phyloP scores from a whole-genome alignment of 495 filamentous ascomycete species.

The Neurospora hispaniola region DNA sequence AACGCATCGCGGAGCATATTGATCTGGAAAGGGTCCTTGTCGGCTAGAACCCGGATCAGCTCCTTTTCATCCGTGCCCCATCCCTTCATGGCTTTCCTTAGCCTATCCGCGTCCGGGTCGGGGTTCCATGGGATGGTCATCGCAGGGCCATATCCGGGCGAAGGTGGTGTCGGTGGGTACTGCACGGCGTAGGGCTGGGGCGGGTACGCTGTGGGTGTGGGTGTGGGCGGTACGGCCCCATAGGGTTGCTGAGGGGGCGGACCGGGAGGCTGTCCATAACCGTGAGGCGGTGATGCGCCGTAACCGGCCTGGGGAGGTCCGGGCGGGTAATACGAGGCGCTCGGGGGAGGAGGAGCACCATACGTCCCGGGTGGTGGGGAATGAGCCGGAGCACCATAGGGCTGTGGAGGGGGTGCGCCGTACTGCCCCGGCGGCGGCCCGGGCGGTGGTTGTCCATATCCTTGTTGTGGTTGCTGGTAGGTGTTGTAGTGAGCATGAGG shows the following conservation, averaged over 20 bases:
- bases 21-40: conserved; percentile 63
- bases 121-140: conserved; percentile 56
- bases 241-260: conserved; percentile 16
- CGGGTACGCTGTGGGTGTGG: conserved; percentile 26
- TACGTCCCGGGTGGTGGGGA: conserved; percentile 2
- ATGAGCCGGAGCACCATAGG: conserved; percentile 4
- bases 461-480: conserved; percentile 8
- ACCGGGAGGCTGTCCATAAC: neutral
- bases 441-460: conserved; percentile 3
- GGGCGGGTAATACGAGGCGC: conserved; percentile 5
- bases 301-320: neutral
- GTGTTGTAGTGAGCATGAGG: conserved; percentile 8
- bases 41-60: conserved; percentile 54
- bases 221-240: conserved; percentile 20
- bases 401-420: conserved; percentile 7
- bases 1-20: conserved; percentile 58
- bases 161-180: conserved; percentile 43
- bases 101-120: conserved; percentile 50
- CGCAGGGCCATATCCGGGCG: conserved; percentile 50
- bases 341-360: conserved; percentile 2
- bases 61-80: conserved; percentile 77
- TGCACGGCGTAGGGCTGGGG: conserved; percentile 19
- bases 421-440: conserved; percentile 5
- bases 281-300: neutral
- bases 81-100: conserved; percentile 82